Evolutionary conservation across 164 flowering plant species (phyloP).

Genomic region (Tetrastigma voinierianum): DNA sequence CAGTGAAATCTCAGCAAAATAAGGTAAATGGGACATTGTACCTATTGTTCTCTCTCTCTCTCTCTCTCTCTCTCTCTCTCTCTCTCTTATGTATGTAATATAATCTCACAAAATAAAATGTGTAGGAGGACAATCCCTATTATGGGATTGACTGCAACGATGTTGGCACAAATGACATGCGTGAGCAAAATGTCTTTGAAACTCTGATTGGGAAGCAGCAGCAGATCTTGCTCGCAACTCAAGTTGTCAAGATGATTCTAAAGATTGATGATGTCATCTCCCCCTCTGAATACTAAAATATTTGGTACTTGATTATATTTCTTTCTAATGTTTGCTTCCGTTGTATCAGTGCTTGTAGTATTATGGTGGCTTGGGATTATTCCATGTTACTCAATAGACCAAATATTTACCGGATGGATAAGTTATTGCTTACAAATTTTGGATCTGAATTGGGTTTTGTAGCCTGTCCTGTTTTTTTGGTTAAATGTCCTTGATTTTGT

Average conservation of each 20-base stretch:
- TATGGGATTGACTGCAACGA: conserved; percentile 97
- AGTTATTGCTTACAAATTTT: neutral
- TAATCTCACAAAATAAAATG: neutral
- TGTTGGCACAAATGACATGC: conserved; percentile 95
- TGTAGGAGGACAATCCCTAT: conserved; percentile 79
- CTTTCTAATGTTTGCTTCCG: neutral
- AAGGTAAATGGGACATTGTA: conserved; percentile 46
- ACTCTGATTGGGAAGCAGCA: conserved; percentile 96
- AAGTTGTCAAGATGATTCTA: conserved; percentile 96
- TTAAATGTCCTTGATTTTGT: neutral
- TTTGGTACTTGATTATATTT: neutral
- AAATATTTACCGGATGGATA: neutral
- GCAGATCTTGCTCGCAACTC: conserved; percentile 89
- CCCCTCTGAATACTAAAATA: conserved; percentile 63
- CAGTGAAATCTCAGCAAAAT: conserved; percentile 92
- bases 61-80: neutral
- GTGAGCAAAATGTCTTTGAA: conserved; percentile 92
- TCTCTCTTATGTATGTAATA: neutral
- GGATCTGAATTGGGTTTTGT: neutral
- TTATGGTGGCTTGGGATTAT: conserved; percentile 1
- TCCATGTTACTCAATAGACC: neutral
- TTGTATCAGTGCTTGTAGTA: neutral
- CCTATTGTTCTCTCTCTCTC: neutral
- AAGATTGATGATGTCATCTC: conserved; percentile 93
- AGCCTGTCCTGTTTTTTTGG: neutral